Percentiles rank a stretch among this genome's conserved stretches.
phyloP scores from a whole-genome alignment of 495 filamentous ascomycete species.

The Collariella sp. region DNA sequence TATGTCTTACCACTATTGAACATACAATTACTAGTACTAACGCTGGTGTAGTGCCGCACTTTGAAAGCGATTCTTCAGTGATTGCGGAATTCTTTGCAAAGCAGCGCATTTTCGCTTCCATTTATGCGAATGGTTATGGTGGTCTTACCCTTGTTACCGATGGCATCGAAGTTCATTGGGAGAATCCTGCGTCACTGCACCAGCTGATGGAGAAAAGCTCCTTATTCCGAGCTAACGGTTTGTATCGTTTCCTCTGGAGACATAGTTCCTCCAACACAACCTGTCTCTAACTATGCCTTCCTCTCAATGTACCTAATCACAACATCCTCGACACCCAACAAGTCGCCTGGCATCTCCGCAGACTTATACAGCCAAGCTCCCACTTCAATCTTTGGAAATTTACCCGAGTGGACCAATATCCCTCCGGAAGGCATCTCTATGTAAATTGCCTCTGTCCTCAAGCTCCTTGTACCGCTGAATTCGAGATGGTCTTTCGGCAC shows the following conservation, averaged over 20 bases:
- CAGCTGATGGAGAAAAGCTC: neutral
- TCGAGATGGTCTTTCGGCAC: neutral
- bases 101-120: neutral
- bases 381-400: neutral
- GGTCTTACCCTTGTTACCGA: neutral
- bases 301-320: neutral
- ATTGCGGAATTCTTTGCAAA: neutral
- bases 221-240: neutral
- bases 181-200: neutral
- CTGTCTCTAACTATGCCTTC: neutral
- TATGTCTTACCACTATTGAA: neutral
- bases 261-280: neutral
- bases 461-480: neutral
- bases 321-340: neutral
- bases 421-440: neutral
- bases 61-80: neutral
- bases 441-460: neutral
- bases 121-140: neutral
- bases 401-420: neutral
- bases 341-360: neutral
- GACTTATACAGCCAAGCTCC: neutral
- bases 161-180: neutral
- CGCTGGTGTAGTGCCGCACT: neutral
- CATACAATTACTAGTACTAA: neutral
- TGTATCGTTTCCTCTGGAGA: neutral